Evolutionary conservation across 2,329 filamentous ascomycete species (phyloP).

Genomic region (Zasmidium angulare): DNA sequence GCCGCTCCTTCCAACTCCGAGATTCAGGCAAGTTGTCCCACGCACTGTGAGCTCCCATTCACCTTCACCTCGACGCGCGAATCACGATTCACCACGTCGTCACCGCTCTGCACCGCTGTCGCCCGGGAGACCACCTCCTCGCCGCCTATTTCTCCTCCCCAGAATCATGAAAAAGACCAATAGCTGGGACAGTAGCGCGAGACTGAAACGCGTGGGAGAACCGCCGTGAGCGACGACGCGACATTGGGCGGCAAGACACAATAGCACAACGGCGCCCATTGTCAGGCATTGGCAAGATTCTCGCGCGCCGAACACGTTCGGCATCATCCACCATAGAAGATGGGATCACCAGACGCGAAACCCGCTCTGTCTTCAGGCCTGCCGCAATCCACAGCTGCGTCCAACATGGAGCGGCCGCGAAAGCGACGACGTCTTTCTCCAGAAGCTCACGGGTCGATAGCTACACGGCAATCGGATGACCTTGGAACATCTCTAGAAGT

Average conservation of each 20-base stretch:
- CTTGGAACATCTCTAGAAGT: slow-evolving; percentile 46
- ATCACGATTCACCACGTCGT: neutral
- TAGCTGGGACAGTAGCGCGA: neutral
- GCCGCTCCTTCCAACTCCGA: neutral
- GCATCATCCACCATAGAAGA: neutral
- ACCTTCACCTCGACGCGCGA: neutral
- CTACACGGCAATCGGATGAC: slow-evolving; percentile 27
- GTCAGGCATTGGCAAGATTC: neutral
- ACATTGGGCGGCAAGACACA: slow-evolving; percentile 1
- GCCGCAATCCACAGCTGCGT: neutral
- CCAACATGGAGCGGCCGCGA: slow-evolving; percentile 3
- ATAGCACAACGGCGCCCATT: neutral
- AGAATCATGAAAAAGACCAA: neutral
- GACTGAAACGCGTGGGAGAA: slow-evolving; percentile 13
- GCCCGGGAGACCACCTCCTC: neutral
- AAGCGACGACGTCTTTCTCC: slow-evolving; percentile 14
- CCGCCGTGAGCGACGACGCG: slow-evolving; percentile 11
- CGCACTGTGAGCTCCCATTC: slow-evolving; percentile 1
- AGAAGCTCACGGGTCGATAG: slow-evolving; percentile 11
- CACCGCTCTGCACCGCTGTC: neutral
- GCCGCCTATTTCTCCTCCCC: neutral
- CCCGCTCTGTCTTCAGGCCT: neutral
- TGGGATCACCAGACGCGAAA: neutral
- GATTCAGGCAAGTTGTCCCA: neutral
- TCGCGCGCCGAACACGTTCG: neutral